Percentiles rank a stretch among this genome's conserved stretches.
phyloP scores from a whole-genome alignment of 768 basidiomycete genomes.

The Macrolepiota fuliginosa region DNA sequence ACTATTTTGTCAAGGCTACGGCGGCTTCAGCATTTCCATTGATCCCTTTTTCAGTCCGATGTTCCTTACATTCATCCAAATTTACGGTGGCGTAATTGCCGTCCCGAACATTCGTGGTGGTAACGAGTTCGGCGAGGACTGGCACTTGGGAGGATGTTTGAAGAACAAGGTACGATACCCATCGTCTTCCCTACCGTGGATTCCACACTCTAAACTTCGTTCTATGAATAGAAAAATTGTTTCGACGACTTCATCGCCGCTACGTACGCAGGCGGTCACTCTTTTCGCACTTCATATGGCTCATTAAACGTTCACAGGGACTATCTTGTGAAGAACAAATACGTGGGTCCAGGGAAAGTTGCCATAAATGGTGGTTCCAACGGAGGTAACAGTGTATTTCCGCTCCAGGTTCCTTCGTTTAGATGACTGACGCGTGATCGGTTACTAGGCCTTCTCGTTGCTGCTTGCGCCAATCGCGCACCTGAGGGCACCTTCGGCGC shows the following conservation, averaged over 20 bases:
- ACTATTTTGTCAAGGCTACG: slow-evolving; percentile 53
- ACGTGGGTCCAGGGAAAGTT: slow-evolving; percentile 66
- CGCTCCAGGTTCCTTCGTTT: neutral
- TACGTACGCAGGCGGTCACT: slow-evolving; percentile 44
- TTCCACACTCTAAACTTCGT: slow-evolving; percentile 5
- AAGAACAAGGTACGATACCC: slow-evolving; percentile 58
- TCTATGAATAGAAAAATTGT: slow-evolving; percentile 51
- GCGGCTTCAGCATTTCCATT: slow-evolving; percentile 75
- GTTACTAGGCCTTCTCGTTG: slow-evolving; percentile 64
- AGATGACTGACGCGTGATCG: neutral
- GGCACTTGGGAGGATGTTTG: slow-evolving; percentile 71
- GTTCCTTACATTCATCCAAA: slow-evolving; percentile 71
- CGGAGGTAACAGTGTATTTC: slow-evolving; percentile 49
- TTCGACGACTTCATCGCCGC: slow-evolving; percentile 85
- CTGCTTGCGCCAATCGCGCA: slow-evolving; percentile 81
- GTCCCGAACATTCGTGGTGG: slow-evolving; percentile 64
- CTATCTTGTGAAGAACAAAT: slow-evolving; percentile 71
- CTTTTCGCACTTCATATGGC: neutral
- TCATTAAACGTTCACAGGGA: slow-evolving; percentile 39
- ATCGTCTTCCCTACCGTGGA: neutral
- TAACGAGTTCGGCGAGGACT: slow-evolving; percentile 80
- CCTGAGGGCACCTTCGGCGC: slow-evolving; percentile 76
- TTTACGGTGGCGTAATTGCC: slow-evolving; percentile 67
- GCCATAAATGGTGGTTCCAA: slow-evolving; percentile 81
- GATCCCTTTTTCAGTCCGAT: slow-evolving; percentile 70